A percentile compares a stretch with the other conserved stretches of the same genome.
phyloP scores from a whole-genome alignment of 2,329 filamentous ascomycete genomes.

The Aureobasidium sp. region DNA sequence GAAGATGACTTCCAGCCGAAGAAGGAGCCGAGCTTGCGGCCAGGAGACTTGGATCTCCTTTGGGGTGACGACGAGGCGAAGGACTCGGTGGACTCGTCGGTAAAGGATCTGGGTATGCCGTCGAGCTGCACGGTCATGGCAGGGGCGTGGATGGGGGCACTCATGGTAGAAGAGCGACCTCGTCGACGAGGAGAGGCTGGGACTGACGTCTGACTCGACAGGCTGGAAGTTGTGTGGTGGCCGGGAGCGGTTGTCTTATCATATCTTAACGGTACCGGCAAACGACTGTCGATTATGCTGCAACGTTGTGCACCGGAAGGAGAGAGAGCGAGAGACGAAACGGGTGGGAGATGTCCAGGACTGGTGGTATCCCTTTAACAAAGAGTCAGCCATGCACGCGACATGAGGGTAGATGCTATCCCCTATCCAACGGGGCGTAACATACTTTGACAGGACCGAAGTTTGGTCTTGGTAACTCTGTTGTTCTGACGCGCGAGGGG shows the following conservation, averaged over 20 bases:
- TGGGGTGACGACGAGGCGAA: conserved; percentile 15
- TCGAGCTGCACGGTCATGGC: conserved; percentile 27
- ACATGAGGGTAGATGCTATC: conserved; percentile 1
- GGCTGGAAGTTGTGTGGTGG: conserved; percentile 10
- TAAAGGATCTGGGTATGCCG: conserved; percentile 26
- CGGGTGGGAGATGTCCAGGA: conserved; percentile 7
- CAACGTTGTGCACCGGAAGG: neutral
- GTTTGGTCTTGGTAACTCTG: conserved; percentile 16
- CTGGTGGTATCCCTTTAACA: conserved; percentile 2
- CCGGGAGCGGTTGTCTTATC: conserved; percentile 13
- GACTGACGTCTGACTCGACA: conserved; percentile 13
- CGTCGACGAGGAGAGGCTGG: conserved; percentile 13
- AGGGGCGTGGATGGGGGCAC: conserved; percentile 19
- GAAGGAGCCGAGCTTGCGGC: conserved; percentile 51
- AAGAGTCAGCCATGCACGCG: conserved; percentile 3
- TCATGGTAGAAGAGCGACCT: conserved; percentile 18
- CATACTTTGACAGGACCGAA: conserved; percentile 13
- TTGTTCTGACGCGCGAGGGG: conserved; percentile 25
- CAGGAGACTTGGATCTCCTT: conserved; percentile 36
- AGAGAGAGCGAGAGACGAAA: neutral
- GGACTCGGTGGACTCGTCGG: conserved; percentile 23
- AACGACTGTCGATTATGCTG: conserved; percentile 11
- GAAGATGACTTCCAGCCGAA: conserved; percentile 54
- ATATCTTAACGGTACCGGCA: conserved; percentile 16
- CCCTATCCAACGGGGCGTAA: conserved; percentile 11